Evolutionary conservation across 1,139 yeast species (phyloP).

Genomic region (Casaregolazyma lundiana): DNA sequence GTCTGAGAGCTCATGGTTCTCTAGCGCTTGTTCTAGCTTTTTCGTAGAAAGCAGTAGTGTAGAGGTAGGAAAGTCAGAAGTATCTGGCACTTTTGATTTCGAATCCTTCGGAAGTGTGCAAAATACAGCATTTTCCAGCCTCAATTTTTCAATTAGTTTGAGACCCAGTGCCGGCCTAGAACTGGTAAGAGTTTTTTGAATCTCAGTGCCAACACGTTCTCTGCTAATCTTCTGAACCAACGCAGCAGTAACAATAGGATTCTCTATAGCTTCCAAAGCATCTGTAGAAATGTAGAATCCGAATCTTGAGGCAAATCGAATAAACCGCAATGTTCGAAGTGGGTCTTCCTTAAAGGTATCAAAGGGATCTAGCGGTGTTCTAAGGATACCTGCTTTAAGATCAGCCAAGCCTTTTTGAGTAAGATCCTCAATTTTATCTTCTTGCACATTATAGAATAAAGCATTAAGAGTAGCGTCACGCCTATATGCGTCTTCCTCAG

Average conservation of each 20-base stretch:
- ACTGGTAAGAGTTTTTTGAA: conserved; percentile 68
- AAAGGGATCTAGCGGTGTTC: conserved; percentile 83
- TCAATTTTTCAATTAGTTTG: conserved; percentile 49
- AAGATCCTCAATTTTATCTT: conserved; percentile 70
- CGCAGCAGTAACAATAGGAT: conserved; percentile 52
- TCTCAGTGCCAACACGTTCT: conserved; percentile 86
- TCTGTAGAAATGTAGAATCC: conserved; percentile 58
- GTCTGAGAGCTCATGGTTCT: background rate
- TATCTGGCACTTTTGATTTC: conserved; percentile 4
- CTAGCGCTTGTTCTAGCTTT: background rate
- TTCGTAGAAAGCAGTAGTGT: background rate
- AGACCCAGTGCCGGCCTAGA: conserved; percentile 62
- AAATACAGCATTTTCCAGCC: conserved; percentile 58
- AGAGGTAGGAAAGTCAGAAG: conserved; percentile 1
- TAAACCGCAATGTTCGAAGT: conserved; percentile 72
- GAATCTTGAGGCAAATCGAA: conserved; percentile 81
- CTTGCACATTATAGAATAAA: conserved; percentile 73
- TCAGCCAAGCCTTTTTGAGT: conserved; percentile 74
- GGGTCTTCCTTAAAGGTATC: conserved; percentile 94
- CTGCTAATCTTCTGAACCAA: conserved; percentile 73
- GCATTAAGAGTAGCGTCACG: conserved; percentile 94
- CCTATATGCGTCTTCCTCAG: conserved; percentile 84
- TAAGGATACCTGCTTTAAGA: conserved; percentile 58
- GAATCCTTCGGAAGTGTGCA: conserved; percentile 1
- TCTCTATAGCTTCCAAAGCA: conserved; percentile 63